Percentiles rank a stretch among this genome's conserved stretches.
Conservation (phyloP, 345 rosid species). For the Brassica carinata region DNA sequence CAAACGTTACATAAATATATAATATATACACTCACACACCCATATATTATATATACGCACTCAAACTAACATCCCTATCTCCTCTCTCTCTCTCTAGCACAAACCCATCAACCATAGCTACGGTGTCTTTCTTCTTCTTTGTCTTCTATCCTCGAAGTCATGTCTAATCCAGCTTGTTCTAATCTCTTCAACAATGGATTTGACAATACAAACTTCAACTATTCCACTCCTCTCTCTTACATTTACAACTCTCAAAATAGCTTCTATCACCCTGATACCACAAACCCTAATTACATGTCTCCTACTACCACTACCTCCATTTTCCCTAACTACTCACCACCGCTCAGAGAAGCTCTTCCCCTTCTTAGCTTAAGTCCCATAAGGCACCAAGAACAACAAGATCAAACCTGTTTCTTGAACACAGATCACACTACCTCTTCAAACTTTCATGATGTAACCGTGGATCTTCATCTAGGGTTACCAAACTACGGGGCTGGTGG, state of each 20-base stretch:
- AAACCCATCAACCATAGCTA: constrained; percentile 30
- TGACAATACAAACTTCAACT: constrained; percentile 47
- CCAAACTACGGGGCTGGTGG: constrained; percentile 48
- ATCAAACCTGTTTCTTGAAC: constrained; percentile 46
- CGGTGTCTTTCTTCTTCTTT: constrained; percentile 12
- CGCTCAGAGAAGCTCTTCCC: constrained; percentile 83
- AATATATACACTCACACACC: constrained; percentile 19
- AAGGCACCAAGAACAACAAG: constrained; percentile 46
- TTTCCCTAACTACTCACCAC: constrained; percentile 68
- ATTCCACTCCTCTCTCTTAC: constrained; percentile 43
- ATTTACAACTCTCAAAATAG: constrained; percentile 38
- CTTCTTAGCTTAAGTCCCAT: constrained; percentile 81
- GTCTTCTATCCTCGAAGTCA: constrained; percentile 37
- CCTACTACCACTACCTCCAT: constrained; percentile 15
- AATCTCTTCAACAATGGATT: constrained; percentile 54
- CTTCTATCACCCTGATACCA: constrained; percentile 40
- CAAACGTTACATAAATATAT: constrained; percentile 39
- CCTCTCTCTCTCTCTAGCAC: constrained; percentile 10
- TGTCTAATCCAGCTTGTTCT: constrained; percentile 62
- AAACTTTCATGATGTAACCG: constrained; percentile 53
- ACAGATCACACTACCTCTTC: background rate
- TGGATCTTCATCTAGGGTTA: constrained; percentile 86
- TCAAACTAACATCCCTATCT: constrained; percentile 14
- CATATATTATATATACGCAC: constrained; percentile 20
- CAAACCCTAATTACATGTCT: constrained; percentile 29